Conservation (phyloP, 2,329 filamentous ascomycete species). For the Canariomyces notabilis region DNA sequence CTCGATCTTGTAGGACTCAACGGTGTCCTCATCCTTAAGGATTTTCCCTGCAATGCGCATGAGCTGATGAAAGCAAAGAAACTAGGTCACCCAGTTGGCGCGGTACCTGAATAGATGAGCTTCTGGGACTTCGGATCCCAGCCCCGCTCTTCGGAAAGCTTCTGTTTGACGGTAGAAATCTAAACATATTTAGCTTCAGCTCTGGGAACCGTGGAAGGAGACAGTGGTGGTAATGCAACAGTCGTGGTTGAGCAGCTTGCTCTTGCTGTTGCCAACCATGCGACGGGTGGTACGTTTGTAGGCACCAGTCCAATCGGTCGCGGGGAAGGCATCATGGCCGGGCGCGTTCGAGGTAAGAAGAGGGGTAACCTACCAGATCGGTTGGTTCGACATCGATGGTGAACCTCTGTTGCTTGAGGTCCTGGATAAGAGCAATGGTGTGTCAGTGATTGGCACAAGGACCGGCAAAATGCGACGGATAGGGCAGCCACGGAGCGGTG, state of each 20-base stretch:
- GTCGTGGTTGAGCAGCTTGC: neutral
- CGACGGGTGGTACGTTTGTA: no score
- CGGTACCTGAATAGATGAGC: conserved; percentile 92
- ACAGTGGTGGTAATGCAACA: neutral
- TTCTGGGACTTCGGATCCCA: conserved; percentile 90
- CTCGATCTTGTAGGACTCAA: conserved; percentile 96
- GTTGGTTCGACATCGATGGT: conserved; percentile 89
- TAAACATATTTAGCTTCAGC: conserved; percentile 20
- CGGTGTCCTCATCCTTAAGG: conserved; percentile 92
- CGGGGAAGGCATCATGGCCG: conserved; percentile 13
- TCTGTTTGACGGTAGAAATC: conserved; percentile 88
- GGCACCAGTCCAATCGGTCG: conserved; percentile 20
- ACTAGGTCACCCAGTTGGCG: neutral
- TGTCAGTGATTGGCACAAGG: conserved; percentile 15
- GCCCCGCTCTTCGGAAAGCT: conserved; percentile 86
- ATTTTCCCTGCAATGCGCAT: conserved; percentile 75
- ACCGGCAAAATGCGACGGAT: neutral
- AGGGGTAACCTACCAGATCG: conserved; percentile 68
- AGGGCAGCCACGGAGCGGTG: neutral
- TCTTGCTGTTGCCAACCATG: neutral
- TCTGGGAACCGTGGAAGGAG: neutral
- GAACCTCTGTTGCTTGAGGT: conserved; percentile 99
- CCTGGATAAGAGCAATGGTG: conserved; percentile 48
- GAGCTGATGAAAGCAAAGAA: conserved; percentile 23
- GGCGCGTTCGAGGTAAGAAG: conserved; percentile 16